Base-by-base conservation (phyloP, 2,329 filamentous ascomycete genomes). In the Diaporthe citri region DNA sequence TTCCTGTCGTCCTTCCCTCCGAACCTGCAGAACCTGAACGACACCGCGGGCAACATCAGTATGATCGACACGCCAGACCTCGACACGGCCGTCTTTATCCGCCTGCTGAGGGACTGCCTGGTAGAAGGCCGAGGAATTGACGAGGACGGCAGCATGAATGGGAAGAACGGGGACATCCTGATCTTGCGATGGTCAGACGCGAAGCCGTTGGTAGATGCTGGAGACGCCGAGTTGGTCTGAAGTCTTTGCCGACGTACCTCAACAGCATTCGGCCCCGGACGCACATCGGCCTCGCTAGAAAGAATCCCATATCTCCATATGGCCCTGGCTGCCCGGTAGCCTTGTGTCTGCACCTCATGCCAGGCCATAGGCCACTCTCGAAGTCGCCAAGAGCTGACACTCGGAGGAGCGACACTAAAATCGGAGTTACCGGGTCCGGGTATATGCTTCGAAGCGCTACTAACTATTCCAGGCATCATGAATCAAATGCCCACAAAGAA, bases 21-120 rank as follows among this genome's bases (percentile, higher is more conserved):
- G 20, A 88, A 91, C 60, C 84, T 99, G 79, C 93, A 96, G 83
- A 92, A 95, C 78, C 86, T 99, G 72, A 97, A 98, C 84, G 97
- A 99, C 85, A 94, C 94, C 20, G 92, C 94, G 0, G 96, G 95
- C 41, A 96, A 96, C 13, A 93, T 96, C 74, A 95, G 91, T 85
- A 99, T 99, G 97, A 91, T 98, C 41, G 95, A 98, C 81, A 88
- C 90, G 2, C 97, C 97, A 0, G 97, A 98, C 82, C 85, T 92
- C 64, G 94, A 97, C 76, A 88, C 90, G 2, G 95, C 95, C 10
- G 96, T 98, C 2, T 98, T 99, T 83, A 91, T 95, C 55, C 88
- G 96, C 76, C 88, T 94, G 66, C 84, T 96, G 71, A 88, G 87
- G 72, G 91, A 93, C 80, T 86, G 87, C 3, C 86, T 89, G 7